Conservation (phyloP, 1,284 basidiomycete genomes). For the Pholiota adiposa region DNA sequence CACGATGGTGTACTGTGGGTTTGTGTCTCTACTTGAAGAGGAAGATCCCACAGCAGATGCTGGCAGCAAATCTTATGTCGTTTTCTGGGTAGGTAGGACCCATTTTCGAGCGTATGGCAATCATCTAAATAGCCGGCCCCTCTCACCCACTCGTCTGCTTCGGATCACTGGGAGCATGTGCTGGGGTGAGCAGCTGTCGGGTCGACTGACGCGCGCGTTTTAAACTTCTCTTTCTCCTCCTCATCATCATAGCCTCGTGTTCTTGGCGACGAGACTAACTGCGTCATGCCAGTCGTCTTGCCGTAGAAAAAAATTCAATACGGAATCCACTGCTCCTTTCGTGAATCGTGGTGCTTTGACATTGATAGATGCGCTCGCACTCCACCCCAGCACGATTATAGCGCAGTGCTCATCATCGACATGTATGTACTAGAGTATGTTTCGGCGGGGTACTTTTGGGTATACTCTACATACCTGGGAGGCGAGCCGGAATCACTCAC, state of each 20-base stretch:
- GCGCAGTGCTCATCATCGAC: background rate
- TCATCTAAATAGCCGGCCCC: conserved; percentile 12
- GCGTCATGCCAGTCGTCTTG: background rate
- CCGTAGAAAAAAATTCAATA: background rate
- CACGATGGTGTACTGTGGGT: conserved; percentile 4
- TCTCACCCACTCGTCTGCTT: background rate
- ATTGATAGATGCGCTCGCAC: background rate
- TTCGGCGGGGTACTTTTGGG: too few relatives aligned
- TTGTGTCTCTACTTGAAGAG: background rate
- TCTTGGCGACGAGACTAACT: background rate
- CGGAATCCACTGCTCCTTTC: background rate
- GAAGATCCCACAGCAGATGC: background rate
- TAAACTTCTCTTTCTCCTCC: background rate
- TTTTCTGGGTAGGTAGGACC: background rate
- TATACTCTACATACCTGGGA: background rate
- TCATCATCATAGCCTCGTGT: background rate
- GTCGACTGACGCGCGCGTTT: background rate
- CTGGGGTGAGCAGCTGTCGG: conserved; percentile 9
- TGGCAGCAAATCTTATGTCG: background rate
- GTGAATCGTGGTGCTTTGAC: background rate
- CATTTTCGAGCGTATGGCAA: conserved; percentile 8
- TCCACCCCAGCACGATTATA: background rate
- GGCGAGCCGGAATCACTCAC: background rate
- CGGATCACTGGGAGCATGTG: conserved; percentile 19
- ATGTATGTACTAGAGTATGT: background rate